Conservation (phyloP, 1,139 yeast genomes). For the Yamadazyma oceani region DNA sequence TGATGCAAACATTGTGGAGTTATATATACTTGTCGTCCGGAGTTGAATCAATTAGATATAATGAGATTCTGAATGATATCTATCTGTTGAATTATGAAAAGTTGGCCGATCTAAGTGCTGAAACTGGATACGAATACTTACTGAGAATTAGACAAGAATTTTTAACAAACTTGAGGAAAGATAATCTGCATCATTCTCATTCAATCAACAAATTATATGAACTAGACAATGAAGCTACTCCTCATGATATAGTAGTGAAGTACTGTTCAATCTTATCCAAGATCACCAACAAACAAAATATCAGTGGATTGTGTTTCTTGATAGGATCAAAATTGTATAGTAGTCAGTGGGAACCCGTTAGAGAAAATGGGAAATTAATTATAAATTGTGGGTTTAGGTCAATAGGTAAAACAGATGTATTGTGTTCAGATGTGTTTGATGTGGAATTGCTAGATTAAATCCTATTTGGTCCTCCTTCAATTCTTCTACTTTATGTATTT, state of each 20-base stretch:
- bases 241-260: slow-evolving; percentile 36
- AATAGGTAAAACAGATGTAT: slow-evolving; percentile 48
- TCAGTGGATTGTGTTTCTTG: slow-evolving; percentile 55
- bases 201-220: slow-evolving; percentile 15
- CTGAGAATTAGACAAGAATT: slow-evolving; percentile 35
- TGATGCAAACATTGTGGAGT: slow-evolving; percentile 51
- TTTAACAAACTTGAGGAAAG: slow-evolving; percentile 20
- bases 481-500: background rate
- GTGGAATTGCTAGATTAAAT: slow-evolving; percentile 16
- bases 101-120: slow-evolving; percentile 25
- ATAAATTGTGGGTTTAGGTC: slow-evolving; percentile 59
- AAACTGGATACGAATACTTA: slow-evolving; percentile 38
- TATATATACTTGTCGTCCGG: slow-evolving; percentile 44
- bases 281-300: slow-evolving; percentile 44
- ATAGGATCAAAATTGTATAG: slow-evolving; percentile 45
- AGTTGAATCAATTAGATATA: slow-evolving; percentile 32
- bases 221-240: slow-evolving; percentile 14
- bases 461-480: too few species aligned
- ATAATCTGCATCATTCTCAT: slow-evolving; percentile 19
- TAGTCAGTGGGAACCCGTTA: slow-evolving; percentile 61
- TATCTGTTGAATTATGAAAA: slow-evolving; percentile 20
- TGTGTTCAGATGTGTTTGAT: slow-evolving; percentile 55
- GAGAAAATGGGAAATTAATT: slow-evolving; percentile 58
- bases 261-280: slow-evolving; percentile 44
- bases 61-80: slow-evolving; percentile 19